Base-by-base conservation (phyloP, 306 rosid species). In the Fragaria ananassa region DNA sequence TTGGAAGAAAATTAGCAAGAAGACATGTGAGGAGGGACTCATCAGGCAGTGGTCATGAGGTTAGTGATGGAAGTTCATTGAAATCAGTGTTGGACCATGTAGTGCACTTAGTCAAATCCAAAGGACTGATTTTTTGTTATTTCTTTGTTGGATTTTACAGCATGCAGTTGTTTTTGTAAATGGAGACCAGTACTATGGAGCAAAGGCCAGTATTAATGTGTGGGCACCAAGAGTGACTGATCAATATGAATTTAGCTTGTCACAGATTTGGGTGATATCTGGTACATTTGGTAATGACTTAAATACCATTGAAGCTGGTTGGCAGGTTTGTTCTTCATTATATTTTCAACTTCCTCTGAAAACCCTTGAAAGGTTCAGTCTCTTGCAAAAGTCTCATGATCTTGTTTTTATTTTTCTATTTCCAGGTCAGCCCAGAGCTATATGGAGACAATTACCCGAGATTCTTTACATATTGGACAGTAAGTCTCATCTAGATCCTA, bases 381-480 rank as follows among this genome's bases (percentile, higher is more conserved):
- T 47, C 17, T 47, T 2, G 15, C 13, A 29, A 10, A 49, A 70
- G 8, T 68, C 6, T 45, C 11, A 29, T 53, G 21, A 10, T 50
- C 17, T 54, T 54, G 21, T 51, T 6, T 66, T 6, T 15, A 18
- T 6, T 6, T 37, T 56, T 27, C 21, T 74, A 68, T 41, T 51
- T 78, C 25, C 96, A 96, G 99, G 98, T 96, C 45, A 96, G 99
- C 44, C 99, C 99, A 27, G 98, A 92, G 86, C 79, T 92, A 69
- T 96, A 96, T 81, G 99, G 99, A 53, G 99, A 96, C 84, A 96
- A 87, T 63, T 88, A 88, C 77, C 99, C 99, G 4, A 85, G 99
- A 72, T 92, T 96, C 87, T 96, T 96, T 87, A 92, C 98, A 76
- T 96, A 96, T 73, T 96, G 99, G 99, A 96, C 99, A 5, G 99